phyloP scores from a whole-genome alignment of 257 asterid genomes.

The Solanum verrucosum region DNA sequence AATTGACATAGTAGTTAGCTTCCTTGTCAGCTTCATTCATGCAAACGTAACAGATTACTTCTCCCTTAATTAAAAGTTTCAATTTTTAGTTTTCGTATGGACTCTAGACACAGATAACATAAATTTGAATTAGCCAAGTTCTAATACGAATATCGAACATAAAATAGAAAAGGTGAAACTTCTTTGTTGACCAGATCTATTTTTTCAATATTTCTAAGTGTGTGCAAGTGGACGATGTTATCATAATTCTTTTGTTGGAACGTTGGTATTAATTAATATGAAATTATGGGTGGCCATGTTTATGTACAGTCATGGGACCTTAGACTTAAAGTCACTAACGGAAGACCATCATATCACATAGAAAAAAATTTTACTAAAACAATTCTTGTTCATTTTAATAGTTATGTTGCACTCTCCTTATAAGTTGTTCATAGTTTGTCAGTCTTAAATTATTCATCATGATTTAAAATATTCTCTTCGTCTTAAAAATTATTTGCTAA shows the following conservation, averaged over 20 bases:
- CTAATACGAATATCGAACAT: accelerated
- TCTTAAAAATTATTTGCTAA: no score
- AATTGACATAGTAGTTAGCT: not conserved
- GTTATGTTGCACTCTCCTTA: not conserved
- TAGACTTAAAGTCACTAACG: not conserved
- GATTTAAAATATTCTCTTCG: no score
- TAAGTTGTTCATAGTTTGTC: not conserved
- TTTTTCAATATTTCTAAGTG: not conserved
- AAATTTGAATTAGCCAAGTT: not conserved
- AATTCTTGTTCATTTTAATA: not conserved
- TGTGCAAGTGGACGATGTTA: not conserved
- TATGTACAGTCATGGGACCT: not conserved
- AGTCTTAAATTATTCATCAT: no score
- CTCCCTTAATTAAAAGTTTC: accelerated
- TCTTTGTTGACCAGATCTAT: not conserved
- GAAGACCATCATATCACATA: not conserved
- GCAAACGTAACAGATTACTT: not conserved
- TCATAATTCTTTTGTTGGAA: not conserved
- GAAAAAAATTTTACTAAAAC: not conserved
- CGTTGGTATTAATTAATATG: not conserved
- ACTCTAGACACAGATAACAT: no score
- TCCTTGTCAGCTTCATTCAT: not conserved
- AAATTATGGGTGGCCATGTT: not conserved
- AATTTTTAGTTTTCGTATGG: accelerated
- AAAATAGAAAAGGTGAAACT: not conserved